Conservation (phyloP, 148 eudicot genomes). For the Agrostemma githago region DNA sequence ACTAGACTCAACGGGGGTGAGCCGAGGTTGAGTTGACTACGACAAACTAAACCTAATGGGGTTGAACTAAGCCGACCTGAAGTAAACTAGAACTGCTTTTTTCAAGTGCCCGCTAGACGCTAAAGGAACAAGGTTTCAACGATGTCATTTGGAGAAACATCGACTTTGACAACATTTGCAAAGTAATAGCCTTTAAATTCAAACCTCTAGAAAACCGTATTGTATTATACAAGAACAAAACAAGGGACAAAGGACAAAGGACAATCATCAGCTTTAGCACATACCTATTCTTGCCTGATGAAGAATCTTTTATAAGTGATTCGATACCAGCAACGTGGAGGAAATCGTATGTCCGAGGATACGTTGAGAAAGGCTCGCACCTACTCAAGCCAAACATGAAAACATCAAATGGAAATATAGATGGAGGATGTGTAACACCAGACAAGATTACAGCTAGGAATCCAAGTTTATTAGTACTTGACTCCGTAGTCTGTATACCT, state of each 20-base stretch:
- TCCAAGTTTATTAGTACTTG: neutral
- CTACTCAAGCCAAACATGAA: conserved; percentile 37
- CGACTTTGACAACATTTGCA: neutral
- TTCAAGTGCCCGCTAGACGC: neutral
- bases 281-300: conserved; percentile 76
- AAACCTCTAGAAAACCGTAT: neutral
- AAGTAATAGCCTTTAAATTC: conserved; percentile 1
- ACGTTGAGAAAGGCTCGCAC: conserved; percentile 99
- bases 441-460: neutral
- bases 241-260: neutral
- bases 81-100: no score
- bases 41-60: no score
- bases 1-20: no score
- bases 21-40: no score
- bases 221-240: neutral
- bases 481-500: neutral
- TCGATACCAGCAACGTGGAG: conserved; percentile 75
- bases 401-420: neutral
- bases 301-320: conserved; percentile 66
- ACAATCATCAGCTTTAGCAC: neutral
- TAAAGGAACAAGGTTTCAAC: neutral
- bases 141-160: neutral
- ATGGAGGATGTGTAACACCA: neutral
- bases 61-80: no score
- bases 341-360: conserved; percentile 95